These are phyloP conservation scores for Alnus glutinosa DNA, from an alignment of 306 rosid species.

Conservation along the genomic window DNA sequence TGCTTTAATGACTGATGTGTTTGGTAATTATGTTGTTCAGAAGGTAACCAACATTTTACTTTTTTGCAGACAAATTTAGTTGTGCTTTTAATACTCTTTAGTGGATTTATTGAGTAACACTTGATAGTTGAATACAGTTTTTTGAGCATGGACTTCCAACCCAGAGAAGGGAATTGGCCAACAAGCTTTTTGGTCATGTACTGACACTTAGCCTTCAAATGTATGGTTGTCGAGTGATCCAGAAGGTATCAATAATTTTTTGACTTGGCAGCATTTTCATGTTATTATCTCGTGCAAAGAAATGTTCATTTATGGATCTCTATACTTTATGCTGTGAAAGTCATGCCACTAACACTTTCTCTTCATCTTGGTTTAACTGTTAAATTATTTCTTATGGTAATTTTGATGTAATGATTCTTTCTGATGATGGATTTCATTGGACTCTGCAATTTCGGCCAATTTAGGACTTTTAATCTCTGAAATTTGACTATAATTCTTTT, in stretches of 20 bases:
- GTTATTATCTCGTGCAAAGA: not conserved
- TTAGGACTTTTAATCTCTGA: not conserved
- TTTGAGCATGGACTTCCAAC: slow-evolving; percentile 90
- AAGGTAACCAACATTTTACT: slow-evolving; percentile 53
- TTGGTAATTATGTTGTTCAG: slow-evolving; percentile 95
- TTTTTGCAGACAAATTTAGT: not conserved
- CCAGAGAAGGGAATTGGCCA: slow-evolving; percentile 90
- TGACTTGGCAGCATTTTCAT: not conserved
- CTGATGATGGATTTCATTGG: not conserved
- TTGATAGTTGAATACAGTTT: slow-evolving; percentile 52
- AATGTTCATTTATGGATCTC: slow-evolving; percentile 6
- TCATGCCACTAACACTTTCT: slow-evolving; percentile 1
- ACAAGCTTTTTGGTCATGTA: slow-evolving; percentile 78
- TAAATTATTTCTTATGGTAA: slow-evolving; percentile 3
- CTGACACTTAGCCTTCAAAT: slow-evolving; percentile 93
- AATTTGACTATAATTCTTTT: not conserved
- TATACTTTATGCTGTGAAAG: slow-evolving; percentile 2
- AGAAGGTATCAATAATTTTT: slow-evolving; percentile 61
- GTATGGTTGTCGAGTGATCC: slow-evolving; percentile 99
- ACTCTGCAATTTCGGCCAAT: not conserved
- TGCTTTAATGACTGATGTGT: slow-evolving; percentile 92
- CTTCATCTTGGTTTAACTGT: not conserved
- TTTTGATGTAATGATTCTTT: not conserved
- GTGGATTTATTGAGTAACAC: slow-evolving; percentile 19
- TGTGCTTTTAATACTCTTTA: slow-evolving; percentile 6